Evolutionary conservation across 2,329 filamentous ascomycete species (phyloP).

Genomic region (Ampelomyces quisqualis): DNA sequence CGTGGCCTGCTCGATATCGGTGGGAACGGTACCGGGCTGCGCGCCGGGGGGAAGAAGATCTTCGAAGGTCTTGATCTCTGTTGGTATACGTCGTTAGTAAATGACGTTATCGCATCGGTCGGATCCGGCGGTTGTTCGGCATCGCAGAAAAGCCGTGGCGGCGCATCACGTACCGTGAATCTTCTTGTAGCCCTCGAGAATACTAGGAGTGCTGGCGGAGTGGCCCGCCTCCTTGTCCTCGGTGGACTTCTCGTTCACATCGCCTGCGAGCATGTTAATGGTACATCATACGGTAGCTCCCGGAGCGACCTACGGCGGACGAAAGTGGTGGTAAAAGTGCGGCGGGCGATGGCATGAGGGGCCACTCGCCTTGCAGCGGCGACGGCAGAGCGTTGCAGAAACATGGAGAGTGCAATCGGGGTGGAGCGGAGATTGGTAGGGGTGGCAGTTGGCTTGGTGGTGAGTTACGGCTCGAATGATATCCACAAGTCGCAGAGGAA

Average conservation of each 20-base stretch:
- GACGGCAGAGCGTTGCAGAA: constrained; percentile 54
- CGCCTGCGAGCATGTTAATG: constrained; percentile 37
- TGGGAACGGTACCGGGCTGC: constrained; percentile 77
- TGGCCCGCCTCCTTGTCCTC: constrained; percentile 41
- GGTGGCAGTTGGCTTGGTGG: constrained; percentile 32
- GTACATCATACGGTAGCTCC: constrained; percentile 35
- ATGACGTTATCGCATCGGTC: constrained; percentile 7
- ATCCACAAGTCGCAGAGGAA: too few species aligned
- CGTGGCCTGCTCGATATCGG: constrained; percentile 92
- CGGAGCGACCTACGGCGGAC: constrained; percentile 48
- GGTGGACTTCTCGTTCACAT: constrained; percentile 38
- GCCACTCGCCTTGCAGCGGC: constrained; percentile 50
- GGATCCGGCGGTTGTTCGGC: constrained; percentile 12
- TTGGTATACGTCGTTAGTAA: constrained; percentile 30
- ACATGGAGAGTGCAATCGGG: constrained; percentile 46
- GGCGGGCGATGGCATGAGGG: constrained; percentile 44
- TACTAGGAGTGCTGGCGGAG: constrained; percentile 27
- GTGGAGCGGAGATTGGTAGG: constrained; percentile 38
- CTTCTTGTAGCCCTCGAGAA: constrained; percentile 45
- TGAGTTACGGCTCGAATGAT: constrained; percentile 24
- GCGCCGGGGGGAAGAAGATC: constrained; percentile 87
- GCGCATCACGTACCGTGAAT: constrained; percentile 46
- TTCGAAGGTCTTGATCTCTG: constrained; percentile 79
- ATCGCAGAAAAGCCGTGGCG: constrained; percentile 11
- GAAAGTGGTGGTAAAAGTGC: constrained; percentile 51